Percentiles rank a stretch among this genome's conserved stretches.
Conservation (phyloP, 1,284 basidiomycete species). For the Agroathelia rolfsii region DNA sequence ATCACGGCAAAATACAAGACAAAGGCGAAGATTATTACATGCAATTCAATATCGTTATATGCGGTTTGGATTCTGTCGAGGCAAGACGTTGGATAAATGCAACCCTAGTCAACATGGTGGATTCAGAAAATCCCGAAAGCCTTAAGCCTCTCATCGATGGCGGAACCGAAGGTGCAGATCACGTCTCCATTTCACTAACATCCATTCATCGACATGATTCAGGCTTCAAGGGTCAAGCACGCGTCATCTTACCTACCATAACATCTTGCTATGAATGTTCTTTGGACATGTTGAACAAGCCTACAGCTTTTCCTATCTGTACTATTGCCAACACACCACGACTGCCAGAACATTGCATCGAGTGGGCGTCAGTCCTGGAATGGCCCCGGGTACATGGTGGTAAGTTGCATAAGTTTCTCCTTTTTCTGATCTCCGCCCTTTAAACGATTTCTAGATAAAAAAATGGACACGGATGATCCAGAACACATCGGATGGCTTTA, state of each 20-base stretch:
- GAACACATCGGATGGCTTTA: conserved; percentile 97
- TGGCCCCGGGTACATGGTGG: conserved; percentile 92
- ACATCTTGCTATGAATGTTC: conserved; percentile 98
- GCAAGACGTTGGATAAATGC: conserved; percentile 99
- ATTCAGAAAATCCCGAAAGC: conserved; percentile 83
- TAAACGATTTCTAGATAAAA: conserved; percentile 56
- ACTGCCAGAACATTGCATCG: conserved; percentile 97
- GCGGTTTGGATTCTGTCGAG: conserved; percentile 96
- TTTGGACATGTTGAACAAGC: conserved; percentile 96
- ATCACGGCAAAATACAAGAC: conserved; percentile 97
- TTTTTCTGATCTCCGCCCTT: conserved; percentile 1
- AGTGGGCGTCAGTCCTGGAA: conserved; percentile 99
- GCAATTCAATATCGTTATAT: conserved; percentile 95
- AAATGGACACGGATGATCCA: conserved; percentile 92
- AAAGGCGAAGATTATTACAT: conserved; percentile 94
- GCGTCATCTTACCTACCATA: conserved; percentile 93
- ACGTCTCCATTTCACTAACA: conserved; percentile 1
- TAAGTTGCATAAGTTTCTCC: conserved; percentile 22
- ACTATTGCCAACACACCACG: conserved; percentile 99
- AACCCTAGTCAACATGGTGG: conserved; percentile 90
- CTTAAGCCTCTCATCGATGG: conserved; percentile 98
- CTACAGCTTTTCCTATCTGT: conserved; percentile 95
- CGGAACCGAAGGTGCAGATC: conserved; percentile 80
- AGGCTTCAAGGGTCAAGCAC: conserved; percentile 98
- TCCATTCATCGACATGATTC: conserved; percentile 9